Conservation (phyloP, 2,329 filamentous ascomycete species). For the Huntiella savannae region DNA sequence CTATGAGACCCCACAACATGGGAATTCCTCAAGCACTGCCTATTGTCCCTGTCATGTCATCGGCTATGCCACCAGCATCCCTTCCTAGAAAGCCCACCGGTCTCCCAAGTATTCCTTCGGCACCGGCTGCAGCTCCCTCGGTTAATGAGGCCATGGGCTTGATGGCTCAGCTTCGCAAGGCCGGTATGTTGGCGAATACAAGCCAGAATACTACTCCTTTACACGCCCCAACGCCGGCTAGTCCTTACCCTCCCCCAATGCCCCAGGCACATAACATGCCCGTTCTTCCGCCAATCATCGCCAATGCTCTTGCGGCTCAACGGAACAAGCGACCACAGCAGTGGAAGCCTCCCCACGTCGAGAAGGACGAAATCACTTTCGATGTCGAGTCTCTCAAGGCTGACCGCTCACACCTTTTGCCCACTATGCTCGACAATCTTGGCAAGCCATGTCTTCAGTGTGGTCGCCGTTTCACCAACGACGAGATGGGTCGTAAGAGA, state of each 20-base stretch:
- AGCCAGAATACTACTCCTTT: neutral
- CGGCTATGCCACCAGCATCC: slow-evolving; percentile 9
- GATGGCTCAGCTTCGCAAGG: slow-evolving; percentile 47
- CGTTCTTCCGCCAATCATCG: slow-evolving; percentile 17
- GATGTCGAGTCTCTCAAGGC: slow-evolving; percentile 49
- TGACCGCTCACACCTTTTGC: slow-evolving; percentile 43
- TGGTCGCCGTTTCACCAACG: slow-evolving; percentile 65
- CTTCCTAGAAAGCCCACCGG: neutral
- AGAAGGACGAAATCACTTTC: slow-evolving; percentile 24
- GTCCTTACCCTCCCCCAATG: slow-evolving; percentile 16
- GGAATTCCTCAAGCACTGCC: slow-evolving; percentile 12
- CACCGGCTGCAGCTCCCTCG: slow-evolving; percentile 18
- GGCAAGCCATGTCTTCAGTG: slow-evolving; percentile 84
- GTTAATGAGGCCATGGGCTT: slow-evolving; percentile 36
- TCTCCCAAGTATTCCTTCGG: neutral
- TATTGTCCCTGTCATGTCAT: slow-evolving; percentile 13
- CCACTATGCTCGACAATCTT: slow-evolving; percentile 58
- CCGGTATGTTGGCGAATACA: slow-evolving; percentile 40
- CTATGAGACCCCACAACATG: slow-evolving; percentile 28
- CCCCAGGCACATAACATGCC: slow-evolving; percentile 18
- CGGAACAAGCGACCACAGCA: slow-evolving; percentile 9
- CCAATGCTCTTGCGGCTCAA: slow-evolving; percentile 19
- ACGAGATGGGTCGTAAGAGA: slow-evolving; percentile 59
- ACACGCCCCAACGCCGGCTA: slow-evolving; percentile 16
- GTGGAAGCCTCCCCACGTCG: slow-evolving; percentile 14